Evolutionary conservation across 495 filamentous ascomycete species (phyloP).

Genomic region (Friedmanniomyces simplex): DNA sequence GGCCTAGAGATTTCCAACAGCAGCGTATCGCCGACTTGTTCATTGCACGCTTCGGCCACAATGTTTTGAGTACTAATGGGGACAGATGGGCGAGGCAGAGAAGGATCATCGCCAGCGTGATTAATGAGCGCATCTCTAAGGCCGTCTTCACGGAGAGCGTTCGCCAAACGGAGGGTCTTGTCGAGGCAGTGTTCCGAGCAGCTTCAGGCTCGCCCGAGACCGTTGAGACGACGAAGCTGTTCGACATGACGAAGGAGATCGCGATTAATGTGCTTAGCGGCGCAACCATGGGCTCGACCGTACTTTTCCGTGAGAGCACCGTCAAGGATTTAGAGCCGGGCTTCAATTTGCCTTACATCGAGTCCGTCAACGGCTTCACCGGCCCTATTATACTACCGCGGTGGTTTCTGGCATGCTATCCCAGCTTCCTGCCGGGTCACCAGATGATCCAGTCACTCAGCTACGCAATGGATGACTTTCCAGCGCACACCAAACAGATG

Average conservation of each 20-base stretch:
- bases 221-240: conserved; percentile 20
- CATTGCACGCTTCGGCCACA: conserved; percentile 24
- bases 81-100: conserved; percentile 26
- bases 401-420: conserved; percentile 23
- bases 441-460: conserved; percentile 14
- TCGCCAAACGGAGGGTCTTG: conserved; percentile 23
- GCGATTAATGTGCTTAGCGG: conserved; percentile 25
- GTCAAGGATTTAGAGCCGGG: conserved; percentile 18
- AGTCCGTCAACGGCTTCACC: conserved; percentile 18
- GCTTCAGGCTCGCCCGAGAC: background rate
- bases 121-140: conserved; percentile 29
- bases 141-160: conserved; percentile 25
- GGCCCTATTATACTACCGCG: conserved; percentile 24
- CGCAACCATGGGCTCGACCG: conserved; percentile 24
- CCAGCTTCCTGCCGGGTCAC: conserved; percentile 23
- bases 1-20: conserved; percentile 24
- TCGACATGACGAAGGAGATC: conserved; percentile 28
- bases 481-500: conserved; percentile 27
- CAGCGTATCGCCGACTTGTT: conserved; percentile 15
- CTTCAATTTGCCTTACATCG: conserved; percentile 24
- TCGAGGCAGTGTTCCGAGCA: conserved; percentile 14
- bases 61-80: conserved; percentile 25
- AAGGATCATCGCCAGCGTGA: conserved; percentile 24
- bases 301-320: conserved; percentile 19
- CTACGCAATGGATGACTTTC: conserved; percentile 21